Conservation (phyloP, 371 early-diverging fungal species). For the Lichtheimia corymbifera region DNA sequence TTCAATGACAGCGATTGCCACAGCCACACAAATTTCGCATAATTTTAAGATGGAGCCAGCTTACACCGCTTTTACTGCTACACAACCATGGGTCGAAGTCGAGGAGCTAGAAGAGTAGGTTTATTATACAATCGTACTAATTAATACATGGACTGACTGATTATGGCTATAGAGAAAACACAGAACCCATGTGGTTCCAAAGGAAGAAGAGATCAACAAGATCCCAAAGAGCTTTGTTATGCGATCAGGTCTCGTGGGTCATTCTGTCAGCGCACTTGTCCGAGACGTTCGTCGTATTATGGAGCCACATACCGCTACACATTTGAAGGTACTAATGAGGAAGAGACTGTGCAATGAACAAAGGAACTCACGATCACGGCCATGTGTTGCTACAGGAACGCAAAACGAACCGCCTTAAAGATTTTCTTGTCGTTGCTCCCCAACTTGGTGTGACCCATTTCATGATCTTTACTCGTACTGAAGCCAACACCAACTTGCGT, state of each 20-base stretch:
- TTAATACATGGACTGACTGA: no score
- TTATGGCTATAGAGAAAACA: constrained; percentile 45
- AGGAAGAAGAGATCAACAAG: constrained; percentile 56
- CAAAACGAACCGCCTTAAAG: constrained; percentile 88
- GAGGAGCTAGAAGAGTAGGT: no score
- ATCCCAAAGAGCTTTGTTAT: constrained; percentile 93
- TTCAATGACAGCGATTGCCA: no score
- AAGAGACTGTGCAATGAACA: background rate
- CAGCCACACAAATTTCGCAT: no score
- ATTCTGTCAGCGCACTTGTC: constrained; percentile 75
- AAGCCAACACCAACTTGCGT: constrained; percentile 81
- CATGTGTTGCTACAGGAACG: constrained; percentile 63
- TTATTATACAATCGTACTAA: no score
- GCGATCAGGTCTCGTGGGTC: constrained; percentile 83
- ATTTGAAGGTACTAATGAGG: constrained; percentile 57
- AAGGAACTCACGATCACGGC: background rate
- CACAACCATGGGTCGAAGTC: no score
- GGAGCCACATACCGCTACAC: constrained; percentile 91
- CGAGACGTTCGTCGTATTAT: constrained; percentile 85
- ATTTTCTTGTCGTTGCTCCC: constrained; percentile 89
- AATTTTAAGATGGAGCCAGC: no score
- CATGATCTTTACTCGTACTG: constrained; percentile 86
- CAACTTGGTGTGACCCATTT: constrained; percentile 89
- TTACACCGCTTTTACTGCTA: no score
- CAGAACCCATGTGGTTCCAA: constrained; percentile 54